phyloP scores from a whole-genome alignment of 1,284 basidiomycete species.

The Malassezia sympodialis region DNA sequence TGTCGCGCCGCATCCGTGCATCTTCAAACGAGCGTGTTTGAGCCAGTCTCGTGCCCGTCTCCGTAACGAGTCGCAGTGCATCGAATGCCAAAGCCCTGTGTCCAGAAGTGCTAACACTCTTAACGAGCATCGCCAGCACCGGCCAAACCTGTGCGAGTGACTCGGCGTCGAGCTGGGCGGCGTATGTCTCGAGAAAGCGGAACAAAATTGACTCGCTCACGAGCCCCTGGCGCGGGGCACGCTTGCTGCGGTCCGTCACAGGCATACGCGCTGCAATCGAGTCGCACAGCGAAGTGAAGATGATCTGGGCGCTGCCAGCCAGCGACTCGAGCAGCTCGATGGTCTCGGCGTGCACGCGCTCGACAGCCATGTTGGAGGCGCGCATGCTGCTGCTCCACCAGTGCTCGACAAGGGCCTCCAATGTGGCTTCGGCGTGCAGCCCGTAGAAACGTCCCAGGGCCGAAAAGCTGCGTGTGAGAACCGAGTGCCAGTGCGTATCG shows the following conservation, averaged over 20 bases:
- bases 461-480: not conserved
- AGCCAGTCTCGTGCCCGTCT: slow-evolving; percentile 65
- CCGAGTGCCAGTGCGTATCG: not conserved
- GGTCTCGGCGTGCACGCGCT: slow-evolving; percentile 7
- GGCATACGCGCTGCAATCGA: slow-evolving; percentile 51
- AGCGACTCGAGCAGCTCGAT: slow-evolving; percentile 48
- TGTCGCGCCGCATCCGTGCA: slow-evolving; percentile 71
- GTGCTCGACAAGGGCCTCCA: slow-evolving; percentile 69
- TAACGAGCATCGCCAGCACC: slow-evolving; percentile 61
- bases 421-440: slow-evolving; percentile 64
- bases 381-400: slow-evolving; percentile 53
- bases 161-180: slow-evolving; percentile 73
- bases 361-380: not conserved
- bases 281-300: slow-evolving; percentile 82
- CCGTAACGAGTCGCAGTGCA: slow-evolving; percentile 67
- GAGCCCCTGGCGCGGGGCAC: not conserved
- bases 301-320: slow-evolving; percentile 72
- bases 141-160: slow-evolving; percentile 82
- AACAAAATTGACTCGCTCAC: slow-evolving; percentile 53
- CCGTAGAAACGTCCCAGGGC: slow-evolving; percentile 72
- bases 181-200: slow-evolving; percentile 77
- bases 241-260: slow-evolving; percentile 48
- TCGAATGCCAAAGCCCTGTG: slow-evolving; percentile 58
- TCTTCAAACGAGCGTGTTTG: slow-evolving; percentile 79
- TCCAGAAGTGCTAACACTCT: slow-evolving; percentile 58